A percentile compares a stretch with the other conserved stretches of the same genome.
Evolutionary conservation across 441 rosid genomes (phyloP).

Genomic region (Macaranga tanarius): DNA sequence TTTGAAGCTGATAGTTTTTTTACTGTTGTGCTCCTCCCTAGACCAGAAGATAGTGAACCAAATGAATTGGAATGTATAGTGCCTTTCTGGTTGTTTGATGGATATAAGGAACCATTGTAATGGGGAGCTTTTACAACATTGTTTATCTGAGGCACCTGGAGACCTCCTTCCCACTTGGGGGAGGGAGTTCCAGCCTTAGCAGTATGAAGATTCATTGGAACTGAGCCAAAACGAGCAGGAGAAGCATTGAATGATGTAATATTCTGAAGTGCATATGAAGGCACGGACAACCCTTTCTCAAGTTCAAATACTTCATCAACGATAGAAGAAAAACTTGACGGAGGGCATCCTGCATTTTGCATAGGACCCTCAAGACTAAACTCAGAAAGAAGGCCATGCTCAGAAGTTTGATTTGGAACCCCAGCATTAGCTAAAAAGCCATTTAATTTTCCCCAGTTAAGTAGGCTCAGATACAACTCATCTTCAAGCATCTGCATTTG

Average conservation of each 20-base stretch:
- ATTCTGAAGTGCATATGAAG: slow-evolving; percentile 51
- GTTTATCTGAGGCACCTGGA: slow-evolving; percentile 42
- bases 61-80: slow-evolving; percentile 53
- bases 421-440: slow-evolving; percentile 47
- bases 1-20: slow-evolving; percentile 61
- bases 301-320: slow-evolving; percentile 96
- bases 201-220: slow-evolving; percentile 39
- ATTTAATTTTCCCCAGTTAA: slow-evolving; percentile 53
- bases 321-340: slow-evolving; percentile 76
- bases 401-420: slow-evolving; percentile 48
- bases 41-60: slow-evolving; percentile 50
- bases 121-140: slow-evolving; percentile 40
- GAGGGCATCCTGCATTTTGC: slow-evolving; percentile 52
- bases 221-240: slow-evolving; percentile 57
- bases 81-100: slow-evolving; percentile 52
- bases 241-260: slow-evolving; percentile 45
- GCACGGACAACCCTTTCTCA: slow-evolving; percentile 58
- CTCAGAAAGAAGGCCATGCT: slow-evolving; percentile 57
- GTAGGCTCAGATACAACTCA: slow-evolving; percentile 67
- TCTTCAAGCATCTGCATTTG: slow-evolving; percentile 90
- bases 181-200: slow-evolving; percentile 48
- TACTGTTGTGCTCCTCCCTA: slow-evolving; percentile 45
- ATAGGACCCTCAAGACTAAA: slow-evolving; percentile 49
- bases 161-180: slow-evolving; percentile 63
- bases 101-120: slow-evolving; percentile 43